Evolutionary conservation across 768 basidiomycete species (phyloP).

Genomic region (Rhizopogon roseolus): DNA sequence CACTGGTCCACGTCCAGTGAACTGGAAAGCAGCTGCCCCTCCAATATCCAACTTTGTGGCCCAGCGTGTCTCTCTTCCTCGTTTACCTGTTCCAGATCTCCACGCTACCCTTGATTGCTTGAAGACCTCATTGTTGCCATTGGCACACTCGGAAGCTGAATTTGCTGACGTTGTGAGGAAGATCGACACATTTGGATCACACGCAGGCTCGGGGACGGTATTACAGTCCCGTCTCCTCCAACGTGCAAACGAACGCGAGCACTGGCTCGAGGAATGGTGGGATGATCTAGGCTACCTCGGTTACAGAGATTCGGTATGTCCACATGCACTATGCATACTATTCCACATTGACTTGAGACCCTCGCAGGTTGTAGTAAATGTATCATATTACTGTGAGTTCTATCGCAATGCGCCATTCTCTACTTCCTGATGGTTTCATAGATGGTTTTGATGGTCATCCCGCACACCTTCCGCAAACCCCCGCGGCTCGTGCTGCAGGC

Average conservation of each 20-base stretch:
- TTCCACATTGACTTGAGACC: neutral
- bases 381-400: constrained; percentile 85
- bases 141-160: constrained; percentile 62
- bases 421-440: constrained; percentile 23
- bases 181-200: constrained; percentile 60
- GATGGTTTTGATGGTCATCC: constrained; percentile 78
- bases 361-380: constrained; percentile 75
- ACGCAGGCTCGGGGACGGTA: constrained; percentile 37
- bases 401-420: neutral
- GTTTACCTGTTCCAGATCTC: constrained; percentile 74
- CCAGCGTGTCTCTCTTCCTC: constrained; percentile 53
- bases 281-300: constrained; percentile 78
- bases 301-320: constrained; percentile 77
- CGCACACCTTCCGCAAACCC: constrained; percentile 48
- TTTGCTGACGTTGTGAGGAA: constrained; percentile 48
- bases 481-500: constrained; percentile 65
- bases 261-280: constrained; percentile 97
- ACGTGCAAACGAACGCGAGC: constrained; percentile 48
- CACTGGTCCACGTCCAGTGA: constrained; percentile 35
- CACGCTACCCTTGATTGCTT: constrained; percentile 60
- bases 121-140: constrained; percentile 65
- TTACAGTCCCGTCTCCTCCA: constrained; percentile 64
- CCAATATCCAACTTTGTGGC: constrained; percentile 59
- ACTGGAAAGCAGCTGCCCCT: constrained; percentile 76
- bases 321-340: neutral